Conservation (phyloP, 2,329 filamentous ascomycete species). For the Pyrenophora seminiperda region DNA sequence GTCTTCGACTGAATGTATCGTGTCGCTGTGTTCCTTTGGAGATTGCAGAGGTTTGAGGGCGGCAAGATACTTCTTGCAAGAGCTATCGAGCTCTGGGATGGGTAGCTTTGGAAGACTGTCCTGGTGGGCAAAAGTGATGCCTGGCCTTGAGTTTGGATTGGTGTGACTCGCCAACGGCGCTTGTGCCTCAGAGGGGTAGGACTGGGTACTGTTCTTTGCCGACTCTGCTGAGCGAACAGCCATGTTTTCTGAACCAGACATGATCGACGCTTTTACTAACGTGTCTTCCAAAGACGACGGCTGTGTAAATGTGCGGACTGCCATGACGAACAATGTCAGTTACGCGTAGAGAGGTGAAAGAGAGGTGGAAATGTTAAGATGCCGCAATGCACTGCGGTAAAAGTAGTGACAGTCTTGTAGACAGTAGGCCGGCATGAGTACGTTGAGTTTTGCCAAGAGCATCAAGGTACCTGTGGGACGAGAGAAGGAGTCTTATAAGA, state of each 20-base stretch:
- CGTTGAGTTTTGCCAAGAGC: constrained; percentile 25
- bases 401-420: constrained; percentile 91
- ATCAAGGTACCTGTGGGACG: constrained; percentile 17
- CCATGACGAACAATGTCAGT: constrained; percentile 59
- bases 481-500: constrained; percentile 37
- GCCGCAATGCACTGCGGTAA: constrained; percentile 85
- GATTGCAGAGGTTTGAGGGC: constrained; percentile 82
- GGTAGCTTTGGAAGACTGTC: constrained; percentile 89
- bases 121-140: constrained; percentile 87
- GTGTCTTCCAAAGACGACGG: constrained; percentile 76
- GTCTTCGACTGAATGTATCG: constrained; percentile 76
- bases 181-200: constrained; percentile 53
- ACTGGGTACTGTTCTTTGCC: constrained; percentile 60
- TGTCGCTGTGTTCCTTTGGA: constrained; percentile 80
- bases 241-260: constrained; percentile 48
- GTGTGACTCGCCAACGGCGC: constrained; percentile 56
- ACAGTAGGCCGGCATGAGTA: constrained; percentile 75
- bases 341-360: constrained; percentile 78
- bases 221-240: constrained; percentile 53
- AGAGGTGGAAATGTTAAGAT: constrained; percentile 78
- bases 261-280: constrained; percentile 55
- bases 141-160: constrained; percentile 64
- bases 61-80: constrained; percentile 78
- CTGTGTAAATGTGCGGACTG: constrained; percentile 72
- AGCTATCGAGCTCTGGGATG: constrained; percentile 83